These are phyloP conservation scores for Przewalskia tangutica DNA, from an alignment of 257 asterid genomes.

Conservation along the genomic window DNA sequence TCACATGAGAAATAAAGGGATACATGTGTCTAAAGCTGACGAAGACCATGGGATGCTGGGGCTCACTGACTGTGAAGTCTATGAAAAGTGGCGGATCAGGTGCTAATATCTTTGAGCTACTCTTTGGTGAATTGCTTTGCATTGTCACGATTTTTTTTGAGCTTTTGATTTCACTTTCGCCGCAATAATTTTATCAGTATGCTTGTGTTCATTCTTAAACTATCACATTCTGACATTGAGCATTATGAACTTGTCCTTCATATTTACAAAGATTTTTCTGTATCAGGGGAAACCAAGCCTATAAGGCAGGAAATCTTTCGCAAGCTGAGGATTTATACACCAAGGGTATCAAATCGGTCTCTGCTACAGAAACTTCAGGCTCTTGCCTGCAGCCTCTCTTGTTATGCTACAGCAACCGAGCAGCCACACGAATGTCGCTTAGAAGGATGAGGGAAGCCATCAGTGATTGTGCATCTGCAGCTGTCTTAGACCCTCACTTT, in stretches of 20 bases:
- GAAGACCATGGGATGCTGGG: constrained; percentile 31
- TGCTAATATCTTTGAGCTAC: constrained; percentile 12
- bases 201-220: background rate
- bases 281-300: constrained; percentile 88
- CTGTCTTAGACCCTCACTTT: constrained; percentile 59
- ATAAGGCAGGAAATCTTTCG: constrained; percentile 52
- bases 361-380: constrained; percentile 22
- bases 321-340: constrained; percentile 80
- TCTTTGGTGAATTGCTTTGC: background rate
- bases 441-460: constrained; percentile 84
- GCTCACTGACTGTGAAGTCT: constrained; percentile 30
- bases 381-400: constrained; percentile 39
- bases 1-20: background rate
- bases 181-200: background rate
- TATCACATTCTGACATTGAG: background rate
- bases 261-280: constrained; percentile 6
- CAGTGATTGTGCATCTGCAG: constrained; percentile 69
- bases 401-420: constrained; percentile 94
- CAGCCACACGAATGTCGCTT: constrained; percentile 89
- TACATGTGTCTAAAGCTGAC: constrained; percentile 9
- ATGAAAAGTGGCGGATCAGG: constrained; percentile 89
- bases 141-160: background rate
- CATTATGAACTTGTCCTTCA: constrained; percentile 7
- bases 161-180: background rate
- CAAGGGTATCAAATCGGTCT: constrained; percentile 51